phyloP scores from a whole-genome alignment of 2,329 filamentous ascomycete genomes.

The Aspergillus pseudotamarii region DNA sequence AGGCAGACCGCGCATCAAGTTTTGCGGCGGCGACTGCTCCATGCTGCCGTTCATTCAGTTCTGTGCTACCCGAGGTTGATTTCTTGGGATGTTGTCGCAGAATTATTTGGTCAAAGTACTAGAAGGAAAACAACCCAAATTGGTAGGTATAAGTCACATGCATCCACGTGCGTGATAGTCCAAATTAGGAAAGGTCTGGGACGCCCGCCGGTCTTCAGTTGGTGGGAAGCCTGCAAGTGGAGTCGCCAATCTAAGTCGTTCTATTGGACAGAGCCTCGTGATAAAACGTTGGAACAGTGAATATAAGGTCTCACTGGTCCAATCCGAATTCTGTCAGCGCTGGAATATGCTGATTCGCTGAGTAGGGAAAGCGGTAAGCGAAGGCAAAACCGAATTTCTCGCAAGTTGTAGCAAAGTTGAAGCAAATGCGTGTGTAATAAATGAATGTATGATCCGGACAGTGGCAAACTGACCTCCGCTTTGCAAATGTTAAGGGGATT shows the following conservation, averaged over 20 bases:
- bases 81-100: not conserved
- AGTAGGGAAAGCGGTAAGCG: conserved; percentile 4
- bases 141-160: conserved; percentile 21
- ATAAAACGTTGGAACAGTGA: conserved; percentile 12
- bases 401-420: not conserved
- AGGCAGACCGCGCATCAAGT: conserved; percentile 32
- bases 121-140: not conserved
- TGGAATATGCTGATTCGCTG: conserved; percentile 16
- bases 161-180: conserved; percentile 21
- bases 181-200: conserved; percentile 17
- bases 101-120: conserved; percentile 4
- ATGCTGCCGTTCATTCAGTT: conserved; percentile 27
- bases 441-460: not conserved
- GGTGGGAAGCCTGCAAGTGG: conserved; percentile 7
- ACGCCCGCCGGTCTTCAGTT: conserved; percentile 2
- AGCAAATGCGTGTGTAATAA: not conserved
- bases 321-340: conserved; percentile 15
- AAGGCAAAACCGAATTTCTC: not conserved
- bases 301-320: conserved; percentile 10
- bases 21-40: conserved; percentile 38
- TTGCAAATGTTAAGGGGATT: not conserved
- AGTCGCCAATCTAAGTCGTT: not conserved
- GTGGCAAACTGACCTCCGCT: not conserved
- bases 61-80: not conserved
- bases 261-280: conserved; percentile 17